These are phyloP conservation scores for Ochromonas danica DNA, from an alignment of 108 stramenopile genomes.

Conservation along the genomic window DNA sequence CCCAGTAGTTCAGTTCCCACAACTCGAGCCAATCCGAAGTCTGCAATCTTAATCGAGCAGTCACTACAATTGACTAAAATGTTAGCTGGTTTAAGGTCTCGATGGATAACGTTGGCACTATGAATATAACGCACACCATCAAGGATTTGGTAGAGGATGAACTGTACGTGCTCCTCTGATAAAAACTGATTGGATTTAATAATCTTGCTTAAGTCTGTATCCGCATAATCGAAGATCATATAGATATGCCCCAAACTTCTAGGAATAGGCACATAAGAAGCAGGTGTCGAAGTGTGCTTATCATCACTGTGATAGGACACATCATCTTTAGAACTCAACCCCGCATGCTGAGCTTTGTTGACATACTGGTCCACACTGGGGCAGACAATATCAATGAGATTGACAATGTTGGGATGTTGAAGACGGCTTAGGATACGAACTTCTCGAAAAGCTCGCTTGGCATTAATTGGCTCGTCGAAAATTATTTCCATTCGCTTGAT, in stretches of 20 bases:
- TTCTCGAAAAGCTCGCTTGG: slow-evolving; percentile 63
- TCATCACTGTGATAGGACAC: too few relatives aligned
- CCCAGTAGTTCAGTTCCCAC: slow-evolving; percentile 49
- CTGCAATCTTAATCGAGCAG: slow-evolving; percentile 95
- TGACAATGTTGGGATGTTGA: slow-evolving; percentile 82
- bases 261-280: too few relatives aligned
- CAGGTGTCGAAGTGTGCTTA: too few relatives aligned
- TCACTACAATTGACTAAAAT: slow-evolving; percentile 89
- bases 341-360: too few relatives aligned
- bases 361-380: slow-evolving; percentile 36
- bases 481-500: slow-evolving; percentile 85
- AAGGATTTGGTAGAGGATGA: slow-evolving; percentile 97
- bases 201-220: slow-evolving; percentile 97
- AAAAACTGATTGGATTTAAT: slow-evolving; percentile 96
- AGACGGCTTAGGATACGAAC: slow-evolving; percentile 84
- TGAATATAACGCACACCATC: slow-evolving; percentile 87
- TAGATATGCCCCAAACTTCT: slow-evolving; percentile 40
- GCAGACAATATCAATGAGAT: slow-evolving; percentile 82
- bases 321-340: too few relatives aligned
- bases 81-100: slow-evolving; percentile 76
- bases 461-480: slow-evolving; percentile 88
- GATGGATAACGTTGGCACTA: slow-evolving; percentile 81
- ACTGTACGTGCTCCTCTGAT: slow-evolving; percentile 87
- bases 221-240: slow-evolving; percentile 75
- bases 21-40: slow-evolving; percentile 94